phyloP scores from a whole-genome alignment of 768 basidiomycete genomes.

The Lenzites betulinus region DNA sequence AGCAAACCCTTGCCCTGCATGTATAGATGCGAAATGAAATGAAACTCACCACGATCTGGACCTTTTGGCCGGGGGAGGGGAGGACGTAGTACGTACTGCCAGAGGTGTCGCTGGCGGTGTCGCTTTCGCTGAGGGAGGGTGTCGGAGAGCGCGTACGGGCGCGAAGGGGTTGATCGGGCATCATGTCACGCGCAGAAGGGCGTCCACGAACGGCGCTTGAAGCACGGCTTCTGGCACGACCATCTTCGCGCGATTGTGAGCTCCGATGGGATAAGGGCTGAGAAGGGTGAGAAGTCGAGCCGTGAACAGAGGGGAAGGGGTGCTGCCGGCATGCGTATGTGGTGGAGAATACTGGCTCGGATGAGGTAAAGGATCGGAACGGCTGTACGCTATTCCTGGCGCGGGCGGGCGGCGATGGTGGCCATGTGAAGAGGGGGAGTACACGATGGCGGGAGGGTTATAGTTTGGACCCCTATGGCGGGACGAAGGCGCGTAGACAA shows the following conservation, averaged over 20 bases:
- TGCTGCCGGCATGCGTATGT: conserved; percentile 35
- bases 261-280: conserved; percentile 4
- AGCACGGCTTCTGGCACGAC: conserved; percentile 19
- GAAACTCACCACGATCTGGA: conserved; percentile 71
- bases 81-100: conserved; percentile 77
- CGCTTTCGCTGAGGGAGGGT: conserved; percentile 31
- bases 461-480: conserved; percentile 53
- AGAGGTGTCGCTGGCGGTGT: conserved; percentile 51
- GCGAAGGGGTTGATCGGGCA: background rate
- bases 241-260: conserved; percentile 6
- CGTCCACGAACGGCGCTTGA: conserved; percentile 16
- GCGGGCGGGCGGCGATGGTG: conserved; percentile 29
- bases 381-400: conserved; percentile 67
- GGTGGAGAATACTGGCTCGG: conserved; percentile 38
- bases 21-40: conserved; percentile 25
- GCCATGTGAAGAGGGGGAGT: conserved; percentile 40
- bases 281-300: conserved; percentile 24
- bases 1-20: conserved; percentile 18
- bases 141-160: conserved; percentile 38
- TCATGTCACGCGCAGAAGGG: conserved; percentile 4
- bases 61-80: conserved; percentile 70
- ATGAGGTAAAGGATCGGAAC: conserved; percentile 57
- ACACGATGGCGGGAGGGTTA: conserved; percentile 59
- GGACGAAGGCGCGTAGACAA: conserved; percentile 56
- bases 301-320: conserved; percentile 44